Percentiles rank a stretch among this genome's conserved stretches.
Conservation (phyloP, 75 land plant genomes). For the Azolla pinnata region DNA sequence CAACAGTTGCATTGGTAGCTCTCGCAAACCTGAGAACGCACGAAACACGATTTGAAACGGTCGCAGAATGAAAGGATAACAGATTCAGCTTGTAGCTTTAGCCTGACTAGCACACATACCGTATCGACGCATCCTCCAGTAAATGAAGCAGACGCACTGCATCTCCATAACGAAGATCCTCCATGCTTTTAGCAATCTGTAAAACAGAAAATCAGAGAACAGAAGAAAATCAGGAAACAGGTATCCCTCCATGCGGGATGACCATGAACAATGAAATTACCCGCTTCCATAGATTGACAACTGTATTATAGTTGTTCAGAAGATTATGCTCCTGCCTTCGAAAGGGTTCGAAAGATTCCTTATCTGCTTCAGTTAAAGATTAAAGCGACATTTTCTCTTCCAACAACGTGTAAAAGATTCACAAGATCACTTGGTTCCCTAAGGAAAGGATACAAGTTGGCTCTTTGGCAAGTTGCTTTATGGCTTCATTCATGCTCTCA, state of each 20-base stretch:
- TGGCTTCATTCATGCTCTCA: slow-evolving; percentile 57
- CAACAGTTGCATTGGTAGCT: slow-evolving; percentile 52
- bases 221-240: no score
- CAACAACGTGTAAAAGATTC: neutral
- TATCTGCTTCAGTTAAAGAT: slow-evolving; percentile 30
- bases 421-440: neutral
- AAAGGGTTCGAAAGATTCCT: slow-evolving; percentile 52
- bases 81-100: neutral
- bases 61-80: slow-evolving; percentile 1
- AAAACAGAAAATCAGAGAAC: no score
- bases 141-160: slow-evolving; percentile 50
- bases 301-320: slow-evolving; percentile 58
- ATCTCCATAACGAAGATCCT: slow-evolving; percentile 70
- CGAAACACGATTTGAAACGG: neutral
- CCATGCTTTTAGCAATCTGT: slow-evolving; percentile 69
- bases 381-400: no score
- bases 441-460: slow-evolving; percentile 74
- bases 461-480: slow-evolving; percentile 60
- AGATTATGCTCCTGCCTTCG: slow-evolving; percentile 57
- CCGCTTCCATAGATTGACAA: slow-evolving; percentile 84
- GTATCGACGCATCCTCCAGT: slow-evolving; percentile 60
- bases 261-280: slow-evolving; percentile 30
- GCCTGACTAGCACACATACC: slow-evolving; percentile 26
- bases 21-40: slow-evolving; percentile 44
- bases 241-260: no score